Evolutionary conservation across 768 basidiomycete genomes (phyloP).

Genomic region (Agrocybe praecox): DNA sequence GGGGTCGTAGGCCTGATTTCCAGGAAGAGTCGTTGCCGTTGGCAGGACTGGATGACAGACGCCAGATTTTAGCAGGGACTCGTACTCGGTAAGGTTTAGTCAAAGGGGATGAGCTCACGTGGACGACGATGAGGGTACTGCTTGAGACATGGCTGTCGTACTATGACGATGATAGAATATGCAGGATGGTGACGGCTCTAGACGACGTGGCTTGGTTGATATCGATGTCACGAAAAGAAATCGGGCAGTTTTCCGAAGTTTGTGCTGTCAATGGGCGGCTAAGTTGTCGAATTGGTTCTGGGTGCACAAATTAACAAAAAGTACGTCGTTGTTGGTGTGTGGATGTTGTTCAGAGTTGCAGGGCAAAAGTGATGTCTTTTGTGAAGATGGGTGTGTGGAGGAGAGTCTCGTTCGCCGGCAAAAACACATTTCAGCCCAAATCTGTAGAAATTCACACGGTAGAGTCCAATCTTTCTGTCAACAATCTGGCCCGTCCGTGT

Average conservation of each 20-base stretch:
- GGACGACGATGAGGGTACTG: constrained; percentile 26
- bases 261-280: background rate
- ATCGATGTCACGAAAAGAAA: background rate
- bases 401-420: constrained; percentile 10
- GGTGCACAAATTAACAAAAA: background rate
- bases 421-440: constrained; percentile 11
- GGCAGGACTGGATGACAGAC: constrained; percentile 28
- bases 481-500: background rate
- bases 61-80: background rate
- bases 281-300: background rate
- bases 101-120: constrained; percentile 19
- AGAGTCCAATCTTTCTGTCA: background rate
- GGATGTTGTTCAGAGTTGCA: background rate
- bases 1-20: constrained; percentile 79
- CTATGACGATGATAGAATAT: constrained; percentile 1
- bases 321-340: background rate
- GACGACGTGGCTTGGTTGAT: constrained; percentile 14
- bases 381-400: constrained; percentile 8
- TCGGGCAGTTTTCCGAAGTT: background rate
- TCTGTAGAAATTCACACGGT: constrained; percentile 12
- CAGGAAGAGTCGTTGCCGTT: constrained; percentile 50
- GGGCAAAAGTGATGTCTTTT: background rate
- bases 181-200: constrained; percentile 5
- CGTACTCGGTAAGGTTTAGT: background rate
- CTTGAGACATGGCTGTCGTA: constrained; percentile 22